Percentiles rank a stretch among this genome's conserved stretches.
Conservation (phyloP, 345 rosid species). For the Sisymbrium irio region DNA sequence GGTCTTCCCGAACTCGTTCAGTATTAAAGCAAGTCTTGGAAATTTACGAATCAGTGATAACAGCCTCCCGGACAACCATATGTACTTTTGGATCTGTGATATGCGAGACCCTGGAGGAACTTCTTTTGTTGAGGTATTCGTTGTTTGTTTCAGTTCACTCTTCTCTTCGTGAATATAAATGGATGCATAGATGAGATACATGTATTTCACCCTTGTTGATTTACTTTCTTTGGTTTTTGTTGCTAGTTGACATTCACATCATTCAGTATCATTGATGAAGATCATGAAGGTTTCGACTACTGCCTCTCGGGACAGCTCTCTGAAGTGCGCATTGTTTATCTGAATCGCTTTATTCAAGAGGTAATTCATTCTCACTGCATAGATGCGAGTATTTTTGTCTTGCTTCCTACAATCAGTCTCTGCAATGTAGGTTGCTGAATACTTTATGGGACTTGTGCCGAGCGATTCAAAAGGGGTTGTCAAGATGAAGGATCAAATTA, state of each 20-base stretch:
- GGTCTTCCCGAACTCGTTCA: slow-evolving; percentile 97
- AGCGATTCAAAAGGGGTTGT: slow-evolving; percentile 59
- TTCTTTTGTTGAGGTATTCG: slow-evolving; percentile 87
- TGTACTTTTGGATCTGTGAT: slow-evolving; percentile 97
- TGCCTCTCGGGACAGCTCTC: slow-evolving; percentile 89
- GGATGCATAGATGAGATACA: not conserved
- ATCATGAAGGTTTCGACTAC: slow-evolving; percentile 85
- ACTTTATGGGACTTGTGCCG: slow-evolving; percentile 93
- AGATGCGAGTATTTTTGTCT: slow-evolving; percentile 15
- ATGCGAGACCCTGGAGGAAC: slow-evolving; percentile 98
- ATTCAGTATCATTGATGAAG: slow-evolving; percentile 78
- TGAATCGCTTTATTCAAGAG: slow-evolving; percentile 98
- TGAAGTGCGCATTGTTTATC: slow-evolving; percentile 92
- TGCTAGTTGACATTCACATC: slow-evolving; percentile 77
- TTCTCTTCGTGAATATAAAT: not conserved
- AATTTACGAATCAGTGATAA: slow-evolving; percentile 94
- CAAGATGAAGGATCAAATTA: slow-evolving; percentile 77
- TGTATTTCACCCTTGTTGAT: not conserved
- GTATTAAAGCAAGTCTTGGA: slow-evolving; percentile 87
- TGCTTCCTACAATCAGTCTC: slow-evolving; percentile 36
- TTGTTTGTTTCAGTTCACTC: slow-evolving; percentile 2
- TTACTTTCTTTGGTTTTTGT: slow-evolving; percentile 2
- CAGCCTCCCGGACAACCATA: slow-evolving; percentile 74
- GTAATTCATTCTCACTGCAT: slow-evolving; percentile 41
- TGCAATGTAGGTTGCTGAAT: slow-evolving; percentile 61